A percentile compares a stretch with the other conserved stretches of the same genome.
Conservation (phyloP, 2,329 filamentous ascomycete genomes). For the Spiromastix sp. region DNA sequence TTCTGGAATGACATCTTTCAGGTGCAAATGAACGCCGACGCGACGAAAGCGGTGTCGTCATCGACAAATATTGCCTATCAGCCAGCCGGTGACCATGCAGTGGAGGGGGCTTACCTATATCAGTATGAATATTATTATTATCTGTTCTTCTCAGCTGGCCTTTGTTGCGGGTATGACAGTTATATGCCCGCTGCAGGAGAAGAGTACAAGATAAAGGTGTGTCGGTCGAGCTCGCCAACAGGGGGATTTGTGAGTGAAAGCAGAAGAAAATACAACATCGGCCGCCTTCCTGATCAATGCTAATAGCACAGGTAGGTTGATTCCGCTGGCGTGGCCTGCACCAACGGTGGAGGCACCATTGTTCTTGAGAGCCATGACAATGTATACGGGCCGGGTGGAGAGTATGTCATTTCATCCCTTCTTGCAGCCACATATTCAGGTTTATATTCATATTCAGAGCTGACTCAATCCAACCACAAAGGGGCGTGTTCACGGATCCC, state of each 20-base stretch:
- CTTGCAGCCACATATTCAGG: background rate
- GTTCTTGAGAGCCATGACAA: slow-evolving; percentile 50
- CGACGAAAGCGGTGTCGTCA: slow-evolving; percentile 17
- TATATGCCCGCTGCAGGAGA: slow-evolving; percentile 42
- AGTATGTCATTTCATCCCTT: slow-evolving; percentile 41
- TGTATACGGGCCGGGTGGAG: slow-evolving; percentile 57
- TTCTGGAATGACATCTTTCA: slow-evolving; percentile 60
- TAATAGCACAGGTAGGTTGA: background rate
- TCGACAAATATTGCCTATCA: slow-evolving; percentile 46
- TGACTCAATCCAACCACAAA: no score
- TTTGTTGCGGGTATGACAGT: slow-evolving; percentile 49
- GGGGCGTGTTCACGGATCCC: slow-evolving; percentile 23
- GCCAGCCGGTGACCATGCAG: slow-evolving; percentile 39
- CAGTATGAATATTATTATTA: slow-evolving; percentile 50
- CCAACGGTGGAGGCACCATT: slow-evolving; percentile 47
- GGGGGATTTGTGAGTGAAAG: slow-evolving; percentile 19
- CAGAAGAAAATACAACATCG: background rate
- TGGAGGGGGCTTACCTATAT: slow-evolving; percentile 49
- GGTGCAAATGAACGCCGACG: slow-evolving; percentile 35
- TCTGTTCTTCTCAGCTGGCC: slow-evolving; percentile 52
- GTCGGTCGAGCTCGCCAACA: slow-evolving; percentile 43
- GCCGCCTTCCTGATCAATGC: background rate
- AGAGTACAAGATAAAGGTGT: slow-evolving; percentile 60
- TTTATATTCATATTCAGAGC: background rate
- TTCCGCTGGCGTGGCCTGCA: slow-evolving; percentile 41